Percentiles rank a stretch among this genome's conserved stretches.
Conservation (phyloP, 1,284 basidiomycete species). For the Microbotryum silenes-acaulis region DNA sequence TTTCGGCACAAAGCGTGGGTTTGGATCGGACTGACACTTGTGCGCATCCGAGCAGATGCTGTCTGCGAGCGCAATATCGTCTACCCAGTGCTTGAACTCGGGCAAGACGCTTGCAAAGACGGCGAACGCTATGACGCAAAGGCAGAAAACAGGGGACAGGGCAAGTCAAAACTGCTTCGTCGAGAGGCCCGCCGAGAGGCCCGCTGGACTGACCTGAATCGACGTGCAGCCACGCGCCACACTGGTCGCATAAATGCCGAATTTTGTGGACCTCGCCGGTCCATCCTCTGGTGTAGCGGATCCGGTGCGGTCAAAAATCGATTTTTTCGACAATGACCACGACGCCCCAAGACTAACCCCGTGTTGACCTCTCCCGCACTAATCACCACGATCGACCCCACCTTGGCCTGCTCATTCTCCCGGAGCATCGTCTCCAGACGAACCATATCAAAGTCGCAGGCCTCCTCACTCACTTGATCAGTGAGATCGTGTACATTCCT, state of each 20-base stretch:
- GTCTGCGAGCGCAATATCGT: slow-evolving; percentile 45
- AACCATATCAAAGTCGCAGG: slow-evolving; percentile 42
- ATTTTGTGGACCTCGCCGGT: slow-evolving; percentile 28
- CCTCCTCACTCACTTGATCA: slow-evolving; percentile 17
- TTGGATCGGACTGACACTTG: slow-evolving; percentile 37
- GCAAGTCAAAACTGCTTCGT: not conserved
- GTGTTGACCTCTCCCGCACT: slow-evolving; percentile 50
- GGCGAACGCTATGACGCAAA: slow-evolving; percentile 43
- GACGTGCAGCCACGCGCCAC: slow-evolving; percentile 48
- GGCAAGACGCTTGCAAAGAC: slow-evolving; percentile 46
- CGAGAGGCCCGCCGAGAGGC: not conserved
- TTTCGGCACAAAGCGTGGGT: not conserved
- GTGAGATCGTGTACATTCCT: slow-evolving; percentile 41
- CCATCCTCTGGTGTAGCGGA: not conserved
- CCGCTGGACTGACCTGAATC: slow-evolving; percentile 43
- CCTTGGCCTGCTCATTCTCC: slow-evolving; percentile 33
- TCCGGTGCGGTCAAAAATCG: not conserved
- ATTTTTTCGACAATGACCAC: not conserved
- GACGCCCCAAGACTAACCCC: slow-evolving; percentile 27
- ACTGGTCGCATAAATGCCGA: slow-evolving; percentile 41
- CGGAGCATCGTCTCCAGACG: slow-evolving; percentile 39
- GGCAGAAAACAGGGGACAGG: not conserved
- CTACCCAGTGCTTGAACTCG: slow-evolving; percentile 39
- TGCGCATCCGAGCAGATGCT: slow-evolving; percentile 46
- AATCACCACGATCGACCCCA: slow-evolving; percentile 43